Base-by-base conservation (phyloP, 139 green algal species). In the Mychonastes homosphaera region DNA sequence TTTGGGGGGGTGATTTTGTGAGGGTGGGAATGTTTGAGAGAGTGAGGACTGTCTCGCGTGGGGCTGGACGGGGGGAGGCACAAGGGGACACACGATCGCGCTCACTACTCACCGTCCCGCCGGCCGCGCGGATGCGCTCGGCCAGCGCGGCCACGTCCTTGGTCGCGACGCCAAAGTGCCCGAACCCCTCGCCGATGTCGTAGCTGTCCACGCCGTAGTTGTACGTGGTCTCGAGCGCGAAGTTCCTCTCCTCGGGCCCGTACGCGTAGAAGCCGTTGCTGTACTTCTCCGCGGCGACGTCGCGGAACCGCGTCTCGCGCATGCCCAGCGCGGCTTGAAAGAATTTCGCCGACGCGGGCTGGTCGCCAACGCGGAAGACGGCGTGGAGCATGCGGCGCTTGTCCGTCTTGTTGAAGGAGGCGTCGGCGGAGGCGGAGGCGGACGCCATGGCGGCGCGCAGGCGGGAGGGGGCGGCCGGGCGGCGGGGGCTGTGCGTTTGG, bases 281-380 rank as follows among this genome's bases (percentile, higher is more conserved):
- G 78, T 87, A 91, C 62, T 91, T 94, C 8, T 88, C 84, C 67
- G 92, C 79, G 36, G 81, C 75, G 16, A 95, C 80, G 65, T 95
- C 86, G 9, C 87, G 63, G 58, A 78, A 75, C 1, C 86, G 73
- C 10, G 87, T 68, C 55, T 89, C 62, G 71, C 92, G 73, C 83
- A 90, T 83, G 58, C 83, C 82, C 58, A 91, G 81, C 50, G n/a
- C n/a, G 69, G 58, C 64, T 82, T 4, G 6, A 29, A 53, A 53
- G 45, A 16, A 53, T 51, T 53, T 7, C 9, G 24, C 41, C 5
- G 4, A 21, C 30, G 21, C 61, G 6, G 89, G 72, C 60, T 93
- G 53, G 52, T 93, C 63, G 1, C 78, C 83, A 39, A 90, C 81
- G 8, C 79, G 65, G 60, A 85, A 89, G n/a, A 88, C 82, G 23